Evolutionary conservation across 495 filamentous ascomycete species (phyloP).

Genomic region (Pseudevernia furfuracea): DNA sequence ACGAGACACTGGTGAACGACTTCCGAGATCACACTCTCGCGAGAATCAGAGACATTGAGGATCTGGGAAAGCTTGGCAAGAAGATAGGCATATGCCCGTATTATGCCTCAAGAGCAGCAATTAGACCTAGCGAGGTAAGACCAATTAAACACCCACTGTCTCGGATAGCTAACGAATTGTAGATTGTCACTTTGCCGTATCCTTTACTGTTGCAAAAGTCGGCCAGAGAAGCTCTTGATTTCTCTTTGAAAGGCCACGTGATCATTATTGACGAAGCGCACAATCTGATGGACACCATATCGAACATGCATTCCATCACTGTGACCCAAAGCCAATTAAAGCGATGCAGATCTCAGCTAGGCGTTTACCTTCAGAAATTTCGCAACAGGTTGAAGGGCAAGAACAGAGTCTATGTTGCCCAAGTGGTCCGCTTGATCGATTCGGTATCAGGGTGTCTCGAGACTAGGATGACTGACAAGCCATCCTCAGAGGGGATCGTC

Average conservation of each 20-base stretch:
- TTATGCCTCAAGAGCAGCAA: constrained; percentile 79
- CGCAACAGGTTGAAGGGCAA: constrained; percentile 82
- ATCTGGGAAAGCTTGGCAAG: constrained; percentile 70
- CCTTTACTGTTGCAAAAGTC: constrained; percentile 82
- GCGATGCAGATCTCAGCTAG: constrained; percentile 62
- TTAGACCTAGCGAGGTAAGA: constrained; percentile 68
- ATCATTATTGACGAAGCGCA: constrained; percentile 96
- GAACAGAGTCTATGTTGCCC: constrained; percentile 86
- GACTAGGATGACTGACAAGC: constrained; percentile 33
- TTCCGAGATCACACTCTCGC: constrained; percentile 88
- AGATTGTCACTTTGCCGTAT: constrained; percentile 93
- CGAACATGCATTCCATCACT: constrained; percentile 74
- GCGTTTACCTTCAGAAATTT: constrained; percentile 78
- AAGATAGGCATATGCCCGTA: constrained; percentile 84
- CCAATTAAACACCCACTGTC: background rate
- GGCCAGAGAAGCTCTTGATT: constrained; percentile 76
- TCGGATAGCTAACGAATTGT: constrained; percentile 21
- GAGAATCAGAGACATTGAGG: constrained; percentile 86
- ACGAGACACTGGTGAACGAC: constrained; percentile 59
- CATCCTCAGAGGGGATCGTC: constrained; percentile 52
- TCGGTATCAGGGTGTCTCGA: constrained; percentile 64
- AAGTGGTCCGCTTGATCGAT: constrained; percentile 71
- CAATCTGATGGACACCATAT: constrained; percentile 92
- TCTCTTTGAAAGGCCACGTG: constrained; percentile 80
- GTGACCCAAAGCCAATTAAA: constrained; percentile 66